phyloP scores from a whole-genome alignment of 148 eudicot genomes.

The Fagopyrum esculentum region DNA sequence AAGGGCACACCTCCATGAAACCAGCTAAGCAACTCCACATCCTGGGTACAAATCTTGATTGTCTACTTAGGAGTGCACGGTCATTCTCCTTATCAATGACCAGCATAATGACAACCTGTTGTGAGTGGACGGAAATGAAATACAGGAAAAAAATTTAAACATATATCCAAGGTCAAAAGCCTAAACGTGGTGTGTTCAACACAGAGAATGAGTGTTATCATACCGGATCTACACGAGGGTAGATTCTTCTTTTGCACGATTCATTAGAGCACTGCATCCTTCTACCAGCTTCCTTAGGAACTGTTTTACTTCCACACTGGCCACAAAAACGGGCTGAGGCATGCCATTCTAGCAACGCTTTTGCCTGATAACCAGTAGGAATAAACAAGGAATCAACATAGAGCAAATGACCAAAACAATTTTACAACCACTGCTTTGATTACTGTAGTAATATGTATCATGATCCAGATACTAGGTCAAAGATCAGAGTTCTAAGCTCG shows the following conservation, averaged over 20 bases:
- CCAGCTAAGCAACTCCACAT: slow-evolving; percentile 99
- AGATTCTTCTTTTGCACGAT: slow-evolving; percentile 69
- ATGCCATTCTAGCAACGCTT: slow-evolving; percentile 92
- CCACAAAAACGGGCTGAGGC: slow-evolving; percentile 71
- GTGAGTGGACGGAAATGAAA: background rate
- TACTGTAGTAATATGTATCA: background rate
- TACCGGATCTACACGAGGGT: slow-evolving; percentile 98
- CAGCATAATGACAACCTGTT: slow-evolving; percentile 94
- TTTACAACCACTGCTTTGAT: background rate
- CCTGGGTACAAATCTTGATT: slow-evolving; percentile 91
- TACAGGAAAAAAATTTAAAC: background rate
- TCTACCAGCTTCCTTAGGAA: slow-evolving; percentile 86
- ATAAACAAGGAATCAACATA: background rate
- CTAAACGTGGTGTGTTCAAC: background rate
- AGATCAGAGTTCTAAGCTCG: background rate
- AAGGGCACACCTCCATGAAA: slow-evolving; percentile 69
- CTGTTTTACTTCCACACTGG: slow-evolving; percentile 56
- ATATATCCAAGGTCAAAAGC: background rate
- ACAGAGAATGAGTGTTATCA: slow-evolving; percentile 24
- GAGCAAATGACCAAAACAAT: background rate
- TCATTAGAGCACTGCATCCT: slow-evolving; percentile 79
- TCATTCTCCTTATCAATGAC: slow-evolving; percentile 90
- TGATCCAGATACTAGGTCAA: background rate
- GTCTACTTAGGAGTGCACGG: slow-evolving; percentile 76
- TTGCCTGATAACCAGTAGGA: slow-evolving; percentile 38